phyloP scores from a whole-genome alignment of 208 protist genomes.

The Crithidia brevicula region DNA sequence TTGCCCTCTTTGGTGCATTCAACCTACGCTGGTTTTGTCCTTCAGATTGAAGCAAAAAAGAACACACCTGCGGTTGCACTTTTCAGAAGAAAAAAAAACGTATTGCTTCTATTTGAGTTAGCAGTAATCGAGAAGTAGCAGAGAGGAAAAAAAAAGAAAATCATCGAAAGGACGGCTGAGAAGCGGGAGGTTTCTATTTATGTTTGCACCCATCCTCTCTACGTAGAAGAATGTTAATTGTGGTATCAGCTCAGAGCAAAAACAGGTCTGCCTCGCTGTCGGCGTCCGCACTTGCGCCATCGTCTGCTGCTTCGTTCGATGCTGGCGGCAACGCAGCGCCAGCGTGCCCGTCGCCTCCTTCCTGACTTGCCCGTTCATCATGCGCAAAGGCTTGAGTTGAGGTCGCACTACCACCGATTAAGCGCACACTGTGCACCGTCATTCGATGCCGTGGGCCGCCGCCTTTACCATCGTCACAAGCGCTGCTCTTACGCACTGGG shows the following conservation, averaged over 20 bases:
- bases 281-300: constrained; percentile 6
- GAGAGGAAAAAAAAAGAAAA: constrained; percentile 7
- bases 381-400: constrained; percentile 3
- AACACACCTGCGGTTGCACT: too few species aligned
- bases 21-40: too few species aligned
- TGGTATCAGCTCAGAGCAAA: constrained; percentile 9
- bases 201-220: too few species aligned
- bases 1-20: too few species aligned
- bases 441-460: neutral
- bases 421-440: constrained; percentile 16
- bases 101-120: too few species aligned
- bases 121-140: neutral
- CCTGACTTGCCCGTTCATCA: neutral
- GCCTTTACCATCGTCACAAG: too few species aligned
- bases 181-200: too few species aligned
- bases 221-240: neutral
- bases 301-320: neutral
- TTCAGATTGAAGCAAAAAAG: constrained; percentile 18
- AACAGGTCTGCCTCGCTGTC: constrained; percentile 39
- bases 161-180: too few species aligned
- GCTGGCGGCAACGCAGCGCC: neutral
- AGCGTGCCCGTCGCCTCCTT: neutral
- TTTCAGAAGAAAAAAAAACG: constrained; percentile 25
- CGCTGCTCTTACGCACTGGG: too few species aligned
- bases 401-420: constrained; percentile 20